A percentile compares a stretch with the other conserved stretches of the same genome.
Evolutionary conservation across 148 eudicot species (phyloP).

Genomic region (Heliosperma pusillum): DNA sequence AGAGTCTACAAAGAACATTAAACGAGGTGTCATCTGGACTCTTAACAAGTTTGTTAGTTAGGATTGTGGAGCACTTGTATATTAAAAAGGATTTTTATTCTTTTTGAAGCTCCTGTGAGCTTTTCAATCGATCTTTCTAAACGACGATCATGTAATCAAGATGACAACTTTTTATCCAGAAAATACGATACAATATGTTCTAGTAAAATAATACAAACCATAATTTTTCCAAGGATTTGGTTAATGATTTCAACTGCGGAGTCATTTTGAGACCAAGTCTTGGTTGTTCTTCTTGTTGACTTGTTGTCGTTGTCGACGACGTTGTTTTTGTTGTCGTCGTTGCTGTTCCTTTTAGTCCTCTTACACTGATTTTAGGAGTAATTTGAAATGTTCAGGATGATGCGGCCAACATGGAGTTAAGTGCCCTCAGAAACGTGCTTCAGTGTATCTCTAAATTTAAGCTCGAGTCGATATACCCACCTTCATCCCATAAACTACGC

Average conservation of each 20-base stretch:
- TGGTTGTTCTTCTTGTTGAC: too few relatives aligned
- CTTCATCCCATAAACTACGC: neutral
- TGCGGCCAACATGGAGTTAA: constrained; percentile 11
- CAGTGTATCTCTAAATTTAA: neutral
- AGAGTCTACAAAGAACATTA: neutral
- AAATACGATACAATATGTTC: too few relatives aligned
- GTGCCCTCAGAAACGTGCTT: constrained; percentile 2
- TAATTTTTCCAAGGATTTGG: too few relatives aligned
- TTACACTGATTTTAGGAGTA: neutral
- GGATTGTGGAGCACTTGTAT: too few relatives aligned
- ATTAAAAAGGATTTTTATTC: too few relatives aligned
- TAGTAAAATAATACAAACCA: too few relatives aligned
- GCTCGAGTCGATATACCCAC: constrained; percentile 5
- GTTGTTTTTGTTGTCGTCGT: neutral
- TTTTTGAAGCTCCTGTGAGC: neutral
- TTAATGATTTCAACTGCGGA: too few relatives aligned
- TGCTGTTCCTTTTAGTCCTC: neutral
- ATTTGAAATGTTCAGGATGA: constrained; percentile 3
- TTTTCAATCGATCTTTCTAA: neutral
- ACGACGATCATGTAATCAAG: neutral
- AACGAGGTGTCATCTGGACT: too few relatives aligned
- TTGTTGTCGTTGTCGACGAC: too few relatives aligned
- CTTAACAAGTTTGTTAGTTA: too few relatives aligned
- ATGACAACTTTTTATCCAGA: neutral
- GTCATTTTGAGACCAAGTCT: neutral